Base-by-base conservation (phyloP, 768 basidiomycete genomes). In the Coprinopsis strossmayeri region DNA sequence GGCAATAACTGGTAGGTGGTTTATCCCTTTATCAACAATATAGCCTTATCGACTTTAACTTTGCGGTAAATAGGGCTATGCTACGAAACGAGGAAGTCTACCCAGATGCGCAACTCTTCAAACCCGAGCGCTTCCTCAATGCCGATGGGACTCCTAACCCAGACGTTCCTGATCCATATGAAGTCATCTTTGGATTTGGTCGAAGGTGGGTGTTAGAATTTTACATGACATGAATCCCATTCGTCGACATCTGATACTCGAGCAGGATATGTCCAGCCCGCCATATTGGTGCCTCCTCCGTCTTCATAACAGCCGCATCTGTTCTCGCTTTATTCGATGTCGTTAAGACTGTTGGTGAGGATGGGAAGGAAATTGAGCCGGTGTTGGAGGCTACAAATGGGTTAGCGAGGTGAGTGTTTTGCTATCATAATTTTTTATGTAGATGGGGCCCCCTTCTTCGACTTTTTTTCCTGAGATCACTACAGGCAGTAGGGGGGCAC, bases 181-280 rank as follows among this genome's bases (percentile, higher is more conserved):
- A 45, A 18, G 48, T 48, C n/a, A 27, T 25, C 11, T 54, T 54
- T 28, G 53, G 53, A 3, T 54, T 54, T 24, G 53, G 53, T 13
- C 32, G 53, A 26, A 48, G 53, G 53, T 48, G n/a, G 18, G 41
- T 50, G n/a, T 10, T 4, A 23, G 18, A 28, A 32, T 5, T 11
- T 3, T 26, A 23, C 30, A 3, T n/a, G n/a, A n/a, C n/a, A n/a
- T n/a, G n/a, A 28, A n/a, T n/a, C n/a, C n/a, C n/a, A n/a, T n/a
- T 23, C 10, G 5, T 11, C 18, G 7, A 11, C 24, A 7, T 35
- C 24, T 32, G 7, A 7, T 15, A 32, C 7, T 15, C 9, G 7
- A 7, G 30, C 30, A 69, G 68, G 43, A 52, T 64, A 10, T 73
- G 71, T 47, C 69, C 70, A 0, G 71, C 70, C 5, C 51, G 54